Evolutionary conservation across 768 basidiomycete genomes (phyloP).

Genomic region (Saitozyma podzolica): DNA sequence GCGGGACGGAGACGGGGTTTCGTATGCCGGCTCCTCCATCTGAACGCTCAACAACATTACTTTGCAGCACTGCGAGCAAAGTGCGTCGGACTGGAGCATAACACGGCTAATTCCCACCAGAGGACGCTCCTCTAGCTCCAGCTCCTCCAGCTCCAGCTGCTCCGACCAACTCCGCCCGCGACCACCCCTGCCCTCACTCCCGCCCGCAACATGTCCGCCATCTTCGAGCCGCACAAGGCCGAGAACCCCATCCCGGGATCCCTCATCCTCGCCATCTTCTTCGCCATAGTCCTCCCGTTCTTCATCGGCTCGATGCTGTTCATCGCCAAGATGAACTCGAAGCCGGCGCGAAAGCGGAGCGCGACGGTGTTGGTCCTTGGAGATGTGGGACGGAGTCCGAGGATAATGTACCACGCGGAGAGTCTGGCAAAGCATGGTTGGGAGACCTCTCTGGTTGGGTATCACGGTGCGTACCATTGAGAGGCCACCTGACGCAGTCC

Average conservation of each 20-base stretch:
- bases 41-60: too few relatives aligned
- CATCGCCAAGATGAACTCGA: conserved; percentile 3
- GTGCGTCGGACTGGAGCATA: too few relatives aligned
- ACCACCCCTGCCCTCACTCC: conserved; percentile 6
- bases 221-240: conserved; percentile 13
- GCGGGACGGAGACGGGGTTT: too few relatives aligned
- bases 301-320: neutral
- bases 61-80: too few relatives aligned
- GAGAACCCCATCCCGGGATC: conserved; percentile 8
- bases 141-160: neutral
- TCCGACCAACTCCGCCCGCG: conserved; percentile 4
- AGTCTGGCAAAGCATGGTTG: conserved; percentile 81
- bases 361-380: conserved; percentile 91
- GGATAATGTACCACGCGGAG: conserved; percentile 99
- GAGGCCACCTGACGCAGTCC: neutral
- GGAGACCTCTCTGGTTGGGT: conserved; percentile 78
- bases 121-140: neutral
- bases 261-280: conserved; percentile 10
- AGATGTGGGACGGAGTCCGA: conserved; percentile 90
- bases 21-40: too few relatives aligned
- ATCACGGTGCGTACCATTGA: conserved; percentile 63
- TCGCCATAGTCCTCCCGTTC: conserved; percentile 7
- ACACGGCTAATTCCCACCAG: too few relatives aligned
- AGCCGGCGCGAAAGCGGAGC: conserved; percentile 53
- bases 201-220: neutral